Evolutionary conservation across 495 filamentous ascomycete genomes (phyloP).

Genomic region (Penicillium ucsense): DNA sequence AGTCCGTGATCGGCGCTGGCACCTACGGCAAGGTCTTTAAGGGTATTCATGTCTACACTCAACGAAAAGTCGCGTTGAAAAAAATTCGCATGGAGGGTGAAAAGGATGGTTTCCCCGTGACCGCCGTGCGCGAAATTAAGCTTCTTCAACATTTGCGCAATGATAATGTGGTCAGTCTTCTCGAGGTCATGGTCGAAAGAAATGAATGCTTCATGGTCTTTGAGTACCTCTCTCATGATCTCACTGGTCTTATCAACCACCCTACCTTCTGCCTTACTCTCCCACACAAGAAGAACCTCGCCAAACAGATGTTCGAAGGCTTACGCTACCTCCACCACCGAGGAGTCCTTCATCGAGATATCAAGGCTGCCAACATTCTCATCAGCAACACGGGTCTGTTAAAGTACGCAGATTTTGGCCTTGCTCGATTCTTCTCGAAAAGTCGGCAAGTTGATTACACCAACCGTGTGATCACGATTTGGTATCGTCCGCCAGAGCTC

Average conservation of each 20-base stretch:
- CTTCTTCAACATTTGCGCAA: constrained; percentile 89
- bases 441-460: constrained; percentile 91
- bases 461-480: constrained; percentile 93
- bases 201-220: constrained; percentile 99
- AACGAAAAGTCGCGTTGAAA: constrained; percentile 84
- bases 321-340: constrained; percentile 89
- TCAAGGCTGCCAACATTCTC: constrained; percentile 91
- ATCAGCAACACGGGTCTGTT: constrained; percentile 79
- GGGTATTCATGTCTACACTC: constrained; percentile 89
- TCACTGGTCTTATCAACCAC: constrained; percentile 83
- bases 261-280: constrained; percentile 80
- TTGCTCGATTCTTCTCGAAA: constrained; percentile 96
- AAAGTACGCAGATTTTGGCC: constrained; percentile 92
- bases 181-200: constrained; percentile 95
- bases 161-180: constrained; percentile 69
- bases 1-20: constrained; percentile 86
- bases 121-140: constrained; percentile 93
- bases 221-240: constrained; percentile 93
- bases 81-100: constrained; percentile 94
- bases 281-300: constrained; percentile 87
- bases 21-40: constrained; percentile 99
- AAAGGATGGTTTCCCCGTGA: constrained; percentile 94
- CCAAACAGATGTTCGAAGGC: constrained; percentile 88
- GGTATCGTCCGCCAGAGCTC: constrained; percentile 92
- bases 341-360: constrained; percentile 91